Base-by-base conservation (phyloP, 495 filamentous ascomycete species). In the Lindgomyces ingoldianus region DNA sequence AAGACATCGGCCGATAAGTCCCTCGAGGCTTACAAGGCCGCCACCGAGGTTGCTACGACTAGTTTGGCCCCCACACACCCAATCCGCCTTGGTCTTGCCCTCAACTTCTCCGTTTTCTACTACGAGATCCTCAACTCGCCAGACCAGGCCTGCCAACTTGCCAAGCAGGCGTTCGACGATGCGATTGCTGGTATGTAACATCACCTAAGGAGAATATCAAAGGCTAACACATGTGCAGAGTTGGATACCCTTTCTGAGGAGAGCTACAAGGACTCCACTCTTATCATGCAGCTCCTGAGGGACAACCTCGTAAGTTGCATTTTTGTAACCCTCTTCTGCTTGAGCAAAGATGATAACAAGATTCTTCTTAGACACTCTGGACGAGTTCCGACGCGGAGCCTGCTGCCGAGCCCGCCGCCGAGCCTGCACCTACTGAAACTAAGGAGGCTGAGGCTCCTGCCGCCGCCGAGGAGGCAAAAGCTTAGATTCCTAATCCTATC, bases 81-180 rank as follows among this genome's bases (percentile, higher is more conserved):
- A 64, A 98, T 98, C 79, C 94, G 94, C 71, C 91, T 98, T 65
- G 94, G 94, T 75, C 90, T 98, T 68, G 94, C 94, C 64, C 86
- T 98, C 67, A 98, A 98, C 85, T 98, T 98, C 87, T 98, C 95
- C 42, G 94, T 98, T 70, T 98, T 98, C 83, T 98, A 98, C 87
- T 98, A 98, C 77, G 94, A 98, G 85, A 98, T 98, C 77, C 84
- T 98, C 70, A 98, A 98, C 87, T 96, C 94, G 12, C 94, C 94
- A 48, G 94, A 98, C 75, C 93, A 93, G 77, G 94, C 94, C 74
- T 98, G 94, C 85, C 94, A 98, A 78, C 86, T 98, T 57, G 94
- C 94, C 76, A 98, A 98, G 88, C 93, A 96, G 81, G 93, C 95
- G 27, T 98, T 98, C 74, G 94, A 98, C 77, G 94, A 98, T 77